Evolutionary conservation across 1,139 yeast species (phyloP).

Genomic region (Geotrichum citri-aurantii): DNA sequence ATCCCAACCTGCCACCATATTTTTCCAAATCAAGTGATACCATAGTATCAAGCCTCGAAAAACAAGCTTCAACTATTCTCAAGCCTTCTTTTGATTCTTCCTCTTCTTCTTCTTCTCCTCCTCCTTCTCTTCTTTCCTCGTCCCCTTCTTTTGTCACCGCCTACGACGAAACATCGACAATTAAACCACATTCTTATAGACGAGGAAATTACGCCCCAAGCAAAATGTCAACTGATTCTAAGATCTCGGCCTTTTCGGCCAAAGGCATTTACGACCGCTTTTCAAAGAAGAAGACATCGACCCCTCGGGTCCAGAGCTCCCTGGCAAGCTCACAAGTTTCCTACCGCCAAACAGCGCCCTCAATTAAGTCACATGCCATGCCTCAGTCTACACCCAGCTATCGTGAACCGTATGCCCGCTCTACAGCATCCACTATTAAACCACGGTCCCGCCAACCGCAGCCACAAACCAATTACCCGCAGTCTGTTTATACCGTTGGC

Average conservation of each 20-base stretch:
- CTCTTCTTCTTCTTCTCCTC: neutral
- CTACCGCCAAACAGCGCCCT: neutral
- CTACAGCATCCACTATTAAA: neutral
- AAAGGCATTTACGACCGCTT: conserved; percentile 10
- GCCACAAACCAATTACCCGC: conserved; percentile 7
- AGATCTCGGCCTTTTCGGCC: conserved; percentile 8
- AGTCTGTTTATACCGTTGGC: conserved; percentile 2
- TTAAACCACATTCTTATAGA: neutral
- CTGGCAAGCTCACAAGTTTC: neutral
- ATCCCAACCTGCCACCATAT: conserved; percentile 1
- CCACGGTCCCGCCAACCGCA: neutral
- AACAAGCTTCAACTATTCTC: neutral
- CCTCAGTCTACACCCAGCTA: conserved; percentile 2
- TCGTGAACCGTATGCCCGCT: conserved; percentile 2
- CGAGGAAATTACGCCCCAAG: conserved; percentile 3
- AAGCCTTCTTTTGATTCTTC: conserved; percentile 1
- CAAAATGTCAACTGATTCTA: conserved; percentile 5
- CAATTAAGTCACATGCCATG: neutral
- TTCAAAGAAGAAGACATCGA: neutral
- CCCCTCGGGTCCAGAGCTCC: neutral
- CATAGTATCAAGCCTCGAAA: conserved; percentile 1
- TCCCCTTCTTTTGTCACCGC: neutral
- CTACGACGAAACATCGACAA: neutral
- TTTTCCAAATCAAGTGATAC: neutral
- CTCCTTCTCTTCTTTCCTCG: conserved; percentile 1